Evolutionary conservation across 441 rosid genomes (phyloP).

Genomic region (Francoa sonchifolia): DNA sequence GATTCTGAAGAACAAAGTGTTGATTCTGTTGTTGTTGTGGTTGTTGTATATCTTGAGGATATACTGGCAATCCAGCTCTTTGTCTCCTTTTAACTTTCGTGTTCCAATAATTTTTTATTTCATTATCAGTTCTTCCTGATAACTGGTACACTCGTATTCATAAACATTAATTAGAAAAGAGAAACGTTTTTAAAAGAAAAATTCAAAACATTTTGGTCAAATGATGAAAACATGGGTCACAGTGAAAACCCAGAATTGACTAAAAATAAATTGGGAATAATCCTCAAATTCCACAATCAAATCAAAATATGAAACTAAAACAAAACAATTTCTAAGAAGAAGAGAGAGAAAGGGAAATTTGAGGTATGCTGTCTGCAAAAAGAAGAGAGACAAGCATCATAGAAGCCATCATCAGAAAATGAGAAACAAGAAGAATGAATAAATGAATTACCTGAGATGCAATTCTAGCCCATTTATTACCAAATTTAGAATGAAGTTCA

Average conservation of each 20-base stretch:
- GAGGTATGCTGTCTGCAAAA: too few species aligned
- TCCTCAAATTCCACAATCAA: too few species aligned
- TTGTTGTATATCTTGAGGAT: conserved; percentile 32
- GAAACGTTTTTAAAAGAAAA: background rate
- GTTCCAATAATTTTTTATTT: conserved; percentile 62
- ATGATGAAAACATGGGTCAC: too few species aligned
- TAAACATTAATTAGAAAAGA: background rate
- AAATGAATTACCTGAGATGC: conserved; percentile 25
- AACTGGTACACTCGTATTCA: conserved; percentile 26
- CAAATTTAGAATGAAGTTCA: conserved; percentile 18
- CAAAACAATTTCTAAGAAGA: too few species aligned
- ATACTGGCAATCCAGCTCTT: conserved; percentile 38
- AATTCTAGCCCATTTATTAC: conserved; percentile 26
- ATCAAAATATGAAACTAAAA: too few species aligned
- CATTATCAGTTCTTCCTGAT: conserved; percentile 55
- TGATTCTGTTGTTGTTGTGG: conserved; percentile 13
- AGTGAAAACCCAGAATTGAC: too few species aligned
- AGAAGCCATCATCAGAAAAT: too few species aligned
- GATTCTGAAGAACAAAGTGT: conserved; percentile 9
- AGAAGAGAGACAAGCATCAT: too few species aligned
- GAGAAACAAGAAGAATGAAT: too few species aligned
- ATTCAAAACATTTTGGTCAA: too few species aligned
- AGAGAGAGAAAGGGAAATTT: too few species aligned
- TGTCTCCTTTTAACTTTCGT: conserved; percentile 49
- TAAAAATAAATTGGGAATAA: too few species aligned